Base-by-base conservation (phyloP, 164 flowering plant species). In the Aristolochia californica region DNA sequence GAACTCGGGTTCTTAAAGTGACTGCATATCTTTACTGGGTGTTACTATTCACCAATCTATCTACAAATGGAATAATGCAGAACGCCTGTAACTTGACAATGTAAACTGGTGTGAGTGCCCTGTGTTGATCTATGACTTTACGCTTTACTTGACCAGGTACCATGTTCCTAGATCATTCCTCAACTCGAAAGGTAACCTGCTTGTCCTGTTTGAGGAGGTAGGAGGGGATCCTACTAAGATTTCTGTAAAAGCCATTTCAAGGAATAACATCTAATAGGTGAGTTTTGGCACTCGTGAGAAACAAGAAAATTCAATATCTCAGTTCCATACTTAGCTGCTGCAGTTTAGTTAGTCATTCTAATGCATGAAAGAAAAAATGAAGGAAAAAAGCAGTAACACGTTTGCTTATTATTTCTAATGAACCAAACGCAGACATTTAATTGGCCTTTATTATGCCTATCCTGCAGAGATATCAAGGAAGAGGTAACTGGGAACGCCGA, bases 111-210 rank as follows among this genome's bases (percentile, higher is more conserved):
- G 11, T 48, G 11, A 17, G 12, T 13, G 13, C 5, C 57, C 30
- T 47, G n/a, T n/a, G n/a, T n/a, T n/a, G n/a, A 26, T 34, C 2
- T 2, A 22, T 44, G 22, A 47, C 44, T 52, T 38, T 30, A 26
- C 51, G 21, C 12, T 15, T 8, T 17, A 50, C 27, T 9, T 50
- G 21, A 25, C 3, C 25, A 89, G 96, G 85, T 87, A 91, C 70
- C 72, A 88, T 62, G 55, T 91, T 18, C 98, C 98, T 20, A 57
- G 90, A 30, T 73, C 85, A 4, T 88, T 84, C 70, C 80, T 91
- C 27, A 80, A 78, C 55, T 69, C 84, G 13, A 67, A 63, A 22
- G 75, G 68, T 11, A 91, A 91, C 70, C 74, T 72, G 21, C 43
- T 91, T 48, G 84, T 88, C 44, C 56, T 91, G 34, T 69, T 81